Evolutionary conservation across 495 filamentous ascomycete species (phyloP).

Genomic region (Cercophora newfieldiana): DNA sequence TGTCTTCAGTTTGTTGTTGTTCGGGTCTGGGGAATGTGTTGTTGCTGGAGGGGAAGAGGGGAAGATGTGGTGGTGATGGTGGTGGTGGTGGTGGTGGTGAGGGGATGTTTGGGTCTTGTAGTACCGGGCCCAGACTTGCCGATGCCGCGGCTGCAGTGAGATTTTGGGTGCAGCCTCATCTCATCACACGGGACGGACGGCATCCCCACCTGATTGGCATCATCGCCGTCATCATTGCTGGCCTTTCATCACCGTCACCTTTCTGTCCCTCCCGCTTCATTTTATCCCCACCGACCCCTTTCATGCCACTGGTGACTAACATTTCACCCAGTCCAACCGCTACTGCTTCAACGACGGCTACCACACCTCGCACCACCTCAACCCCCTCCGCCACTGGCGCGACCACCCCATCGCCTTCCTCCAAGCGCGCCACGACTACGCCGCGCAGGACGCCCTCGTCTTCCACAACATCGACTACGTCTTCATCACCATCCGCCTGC

Average conservation of each 20-base stretch:
- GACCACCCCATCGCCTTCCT: slow-evolving; percentile 69
- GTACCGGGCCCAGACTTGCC: not conserved
- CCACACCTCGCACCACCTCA: slow-evolving; percentile 76
- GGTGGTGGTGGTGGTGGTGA: not conserved
- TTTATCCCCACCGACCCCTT: not conserved
- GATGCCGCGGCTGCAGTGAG: not conserved
- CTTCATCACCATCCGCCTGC: slow-evolving; percentile 61
- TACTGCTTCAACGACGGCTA: slow-evolving; percentile 80
- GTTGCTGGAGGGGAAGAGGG: no score
- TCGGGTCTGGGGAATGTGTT: not conserved
- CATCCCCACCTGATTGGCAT: not conserved
- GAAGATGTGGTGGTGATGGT: not conserved
- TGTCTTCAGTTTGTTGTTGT: not conserved
- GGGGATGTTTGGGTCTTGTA: not conserved
- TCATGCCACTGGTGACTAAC: not conserved
- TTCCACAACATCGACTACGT: slow-evolving; percentile 76
- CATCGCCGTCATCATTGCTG: not conserved
- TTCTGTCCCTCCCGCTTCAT: not conserved
- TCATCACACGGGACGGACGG: not conserved
- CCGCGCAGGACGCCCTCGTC: slow-evolving; percentile 55
- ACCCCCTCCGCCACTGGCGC: slow-evolving; percentile 73
- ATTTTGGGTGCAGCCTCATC: not conserved
- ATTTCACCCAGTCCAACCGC: slow-evolving; percentile 51
- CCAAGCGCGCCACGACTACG: slow-evolving; percentile 58
- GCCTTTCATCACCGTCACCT: not conserved